Conservation (phyloP, 78 protist genomes). For the Dictyostelium citrinum region DNA sequence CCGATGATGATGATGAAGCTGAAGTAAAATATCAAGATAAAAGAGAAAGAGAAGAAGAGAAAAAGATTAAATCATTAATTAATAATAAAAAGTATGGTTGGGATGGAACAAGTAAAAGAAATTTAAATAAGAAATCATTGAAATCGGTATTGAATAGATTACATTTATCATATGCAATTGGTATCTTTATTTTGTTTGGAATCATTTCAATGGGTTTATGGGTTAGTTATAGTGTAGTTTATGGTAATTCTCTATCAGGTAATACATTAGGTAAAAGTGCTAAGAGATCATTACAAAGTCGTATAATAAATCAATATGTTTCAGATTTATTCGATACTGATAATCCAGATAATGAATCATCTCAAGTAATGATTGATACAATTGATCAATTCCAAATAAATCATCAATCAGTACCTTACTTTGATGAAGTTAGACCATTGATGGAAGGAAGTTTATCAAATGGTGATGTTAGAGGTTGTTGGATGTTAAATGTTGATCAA, state of each 20-base stretch:
- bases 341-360: too few species aligned
- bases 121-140: constrained; percentile 35
- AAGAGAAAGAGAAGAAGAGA: too few species aligned
- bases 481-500: background rate
- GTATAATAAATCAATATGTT: background rate
- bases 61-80: too few species aligned
- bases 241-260: background rate
- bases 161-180: constrained; percentile 23
- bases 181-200: constrained; percentile 29
- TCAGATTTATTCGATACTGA: background rate
- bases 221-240: background rate
- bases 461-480: background rate
- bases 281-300: background rate
- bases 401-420: constrained; percentile 34
- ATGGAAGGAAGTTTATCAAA: constrained; percentile 36
- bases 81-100: constrained; percentile 1
- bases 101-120: constrained; percentile 63
- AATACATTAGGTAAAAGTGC: background rate
- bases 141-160: background rate
- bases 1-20: background rate
- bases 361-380: background rate
- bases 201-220: constrained; percentile 49
- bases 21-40: background rate
- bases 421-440: constrained; percentile 7
- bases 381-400: background rate